Percentiles rank a stretch among this genome's conserved stretches.
phyloP scores from a whole-genome alignment of 1,284 basidiomycete genomes.

The Cryptococcus sp. region DNA sequence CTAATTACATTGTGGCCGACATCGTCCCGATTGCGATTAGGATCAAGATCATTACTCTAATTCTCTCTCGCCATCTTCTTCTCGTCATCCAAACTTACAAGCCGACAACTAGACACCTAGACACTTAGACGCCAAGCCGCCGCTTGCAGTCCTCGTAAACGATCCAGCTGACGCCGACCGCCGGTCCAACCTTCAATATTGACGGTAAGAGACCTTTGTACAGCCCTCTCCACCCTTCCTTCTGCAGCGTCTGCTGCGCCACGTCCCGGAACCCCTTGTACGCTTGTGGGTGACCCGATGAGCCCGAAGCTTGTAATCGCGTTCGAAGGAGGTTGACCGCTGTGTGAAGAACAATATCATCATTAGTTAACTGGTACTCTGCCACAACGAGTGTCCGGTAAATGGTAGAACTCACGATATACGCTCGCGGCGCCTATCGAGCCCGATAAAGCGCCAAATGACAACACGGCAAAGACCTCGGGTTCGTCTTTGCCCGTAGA shows the following conservation, averaged over 20 bases:
- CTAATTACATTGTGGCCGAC: not conserved
- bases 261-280: slow-evolving; percentile 92
- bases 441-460: slow-evolving; percentile 85
- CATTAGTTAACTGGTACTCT: not conserved
- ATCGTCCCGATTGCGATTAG: not conserved
- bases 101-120: not conserved
- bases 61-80: not conserved
- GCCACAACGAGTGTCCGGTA: no score
- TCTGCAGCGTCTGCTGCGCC: slow-evolving; percentile 71
- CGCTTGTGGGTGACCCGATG: slow-evolving; percentile 81
- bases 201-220: slow-evolving; percentile 91
- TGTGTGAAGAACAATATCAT: slow-evolving; percentile 13
- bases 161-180: slow-evolving; percentile 91
- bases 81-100: not conserved
- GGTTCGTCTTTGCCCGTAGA: slow-evolving; percentile 82
- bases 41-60: not conserved
- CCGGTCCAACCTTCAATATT: slow-evolving; percentile 90
- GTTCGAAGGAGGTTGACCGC: slow-evolving; percentile 90
- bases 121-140: slow-evolving; percentile 40
- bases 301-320: slow-evolving; percentile 92
- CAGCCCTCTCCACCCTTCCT: slow-evolving; percentile 91
- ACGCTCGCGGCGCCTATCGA: slow-evolving; percentile 89
- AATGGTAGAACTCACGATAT: slow-evolving; percentile 59
- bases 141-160: slow-evolving; percentile 59
- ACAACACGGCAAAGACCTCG: slow-evolving; percentile 74